A percentile compares a stretch with the other conserved stretches of the same genome.
phyloP scores from a whole-genome alignment of 2,329 filamentous ascomycete species.

The Didymella sp. region DNA sequence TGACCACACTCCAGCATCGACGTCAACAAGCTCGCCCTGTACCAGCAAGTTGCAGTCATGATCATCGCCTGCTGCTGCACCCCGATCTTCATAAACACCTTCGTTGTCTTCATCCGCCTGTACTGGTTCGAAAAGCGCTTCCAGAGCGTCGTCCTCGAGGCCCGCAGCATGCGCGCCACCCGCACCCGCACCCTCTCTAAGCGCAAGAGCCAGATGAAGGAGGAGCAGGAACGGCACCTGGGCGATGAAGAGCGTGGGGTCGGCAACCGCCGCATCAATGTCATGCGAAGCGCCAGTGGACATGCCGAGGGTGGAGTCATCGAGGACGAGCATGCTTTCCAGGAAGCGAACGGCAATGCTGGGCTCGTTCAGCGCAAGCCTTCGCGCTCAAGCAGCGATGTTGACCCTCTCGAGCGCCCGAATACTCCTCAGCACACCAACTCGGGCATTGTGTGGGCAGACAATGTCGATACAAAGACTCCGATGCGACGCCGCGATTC shows the following conservation, averaged over 20 bases:
- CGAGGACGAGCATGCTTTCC: slow-evolving; percentile 54
- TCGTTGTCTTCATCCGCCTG: slow-evolving; percentile 87
- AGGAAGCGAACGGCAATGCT: slow-evolving; percentile 53
- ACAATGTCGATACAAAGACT: slow-evolving; percentile 29
- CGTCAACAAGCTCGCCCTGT: slow-evolving; percentile 55
- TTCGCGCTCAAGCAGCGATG: slow-evolving; percentile 13
- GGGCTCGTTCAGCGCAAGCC: slow-evolving; percentile 18
- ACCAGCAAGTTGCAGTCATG: slow-evolving; percentile 60
- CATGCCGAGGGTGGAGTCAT: slow-evolving; percentile 65
- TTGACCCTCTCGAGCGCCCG: slow-evolving; percentile 28
- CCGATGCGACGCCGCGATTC: slow-evolving; percentile 61
- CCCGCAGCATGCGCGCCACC: slow-evolving; percentile 64
- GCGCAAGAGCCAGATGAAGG: slow-evolving; percentile 56
- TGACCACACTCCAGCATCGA: slow-evolving; percentile 52
- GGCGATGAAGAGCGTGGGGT: slow-evolving; percentile 68
- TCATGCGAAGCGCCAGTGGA: slow-evolving; percentile 66
- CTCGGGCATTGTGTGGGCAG: slow-evolving; percentile 35
- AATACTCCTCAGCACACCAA: slow-evolving; percentile 21
- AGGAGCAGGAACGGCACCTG: slow-evolving; percentile 53
- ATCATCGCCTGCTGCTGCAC: slow-evolving; percentile 48
- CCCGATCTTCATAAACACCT: slow-evolving; percentile 59
- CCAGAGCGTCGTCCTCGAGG: slow-evolving; percentile 79
- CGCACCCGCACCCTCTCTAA: slow-evolving; percentile 68
- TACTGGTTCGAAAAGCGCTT: slow-evolving; percentile 99
- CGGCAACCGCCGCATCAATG: slow-evolving; percentile 68